A percentile compares a stretch with the other conserved stretches of the same genome.
Evolutionary conservation across 352 stramenopile species (phyloP).

Genomic region (Pythium dissotocum): DNA sequence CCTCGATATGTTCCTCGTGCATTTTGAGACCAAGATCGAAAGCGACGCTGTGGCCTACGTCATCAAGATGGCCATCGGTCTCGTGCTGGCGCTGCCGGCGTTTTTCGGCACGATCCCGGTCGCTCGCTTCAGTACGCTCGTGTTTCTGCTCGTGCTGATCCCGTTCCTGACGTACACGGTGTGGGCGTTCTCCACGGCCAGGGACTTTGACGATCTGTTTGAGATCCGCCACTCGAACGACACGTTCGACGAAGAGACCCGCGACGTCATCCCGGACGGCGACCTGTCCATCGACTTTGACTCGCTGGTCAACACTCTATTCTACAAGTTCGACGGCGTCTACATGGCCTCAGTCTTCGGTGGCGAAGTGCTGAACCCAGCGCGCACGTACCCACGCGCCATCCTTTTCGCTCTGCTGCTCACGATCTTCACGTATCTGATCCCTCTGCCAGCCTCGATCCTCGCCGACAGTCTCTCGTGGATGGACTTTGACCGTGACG

Average conservation of each 20-base stretch:
- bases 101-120: too few relatives aligned
- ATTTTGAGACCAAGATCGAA: slow-evolving; percentile 9
- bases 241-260: slow-evolving; percentile 20
- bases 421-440: slow-evolving; percentile 66
- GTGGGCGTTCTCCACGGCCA: too few relatives aligned
- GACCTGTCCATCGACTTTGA: too few relatives aligned
- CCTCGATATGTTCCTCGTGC: too few relatives aligned
- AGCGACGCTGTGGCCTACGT: slow-evolving; percentile 6
- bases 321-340: too few relatives aligned
- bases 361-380: slow-evolving; percentile 22
- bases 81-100: too few relatives aligned
- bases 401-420: slow-evolving; percentile 61
- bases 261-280: slow-evolving; percentile 64
- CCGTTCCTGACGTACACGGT: slow-evolving; percentile 77
- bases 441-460: slow-evolving; percentile 87
- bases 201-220: slow-evolving; percentile 28
- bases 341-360: slow-evolving; percentile 71
- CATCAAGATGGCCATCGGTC: too few relatives aligned
- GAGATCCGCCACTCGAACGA: slow-evolving; percentile 72
- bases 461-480: slow-evolving; percentile 67
- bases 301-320: too few relatives aligned
- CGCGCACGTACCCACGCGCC: too few relatives aligned
- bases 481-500: slow-evolving; percentile 84
- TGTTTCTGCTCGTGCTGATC: slow-evolving; percentile 12
- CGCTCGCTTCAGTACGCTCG: too few relatives aligned